These are phyloP conservation scores for Schoenoplectus tabernaemontani DNA, from an alignment of 202 grass and related monocot species.

Conservation along the genomic window DNA sequence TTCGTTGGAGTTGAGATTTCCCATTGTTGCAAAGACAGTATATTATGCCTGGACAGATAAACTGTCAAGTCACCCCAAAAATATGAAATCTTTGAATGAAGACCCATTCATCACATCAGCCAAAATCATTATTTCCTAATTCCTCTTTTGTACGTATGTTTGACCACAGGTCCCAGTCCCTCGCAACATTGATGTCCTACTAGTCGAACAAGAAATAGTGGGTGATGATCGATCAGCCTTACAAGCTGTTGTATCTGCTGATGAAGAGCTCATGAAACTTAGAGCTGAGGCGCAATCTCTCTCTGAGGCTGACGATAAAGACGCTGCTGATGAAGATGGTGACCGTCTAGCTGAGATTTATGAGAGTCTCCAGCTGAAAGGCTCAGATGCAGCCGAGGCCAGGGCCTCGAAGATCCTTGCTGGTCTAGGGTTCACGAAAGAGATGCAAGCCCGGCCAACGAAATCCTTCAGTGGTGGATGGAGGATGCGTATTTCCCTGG, in stretches of 20 bases:
- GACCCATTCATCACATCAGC: too few species aligned
- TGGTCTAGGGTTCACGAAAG: slow-evolving; percentile 49
- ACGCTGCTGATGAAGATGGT: slow-evolving; percentile 21
- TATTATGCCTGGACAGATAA: neutral
- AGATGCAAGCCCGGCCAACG: slow-evolving; percentile 55
- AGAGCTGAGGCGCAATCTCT: slow-evolving; percentile 42
- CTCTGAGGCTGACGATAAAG: slow-evolving; percentile 33
- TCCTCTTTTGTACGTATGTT: neutral
- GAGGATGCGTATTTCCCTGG: slow-evolving; percentile 57
- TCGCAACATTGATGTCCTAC: slow-evolving; percentile 56
- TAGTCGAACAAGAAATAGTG: slow-evolving; percentile 68
- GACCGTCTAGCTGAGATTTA: slow-evolving; percentile 49
- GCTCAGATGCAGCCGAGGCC: slow-evolving; percentile 46
- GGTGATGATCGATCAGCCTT: slow-evolving; percentile 43
- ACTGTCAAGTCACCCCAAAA: neutral
- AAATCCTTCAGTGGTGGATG: slow-evolving; percentile 58
- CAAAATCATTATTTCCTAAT: neutral
- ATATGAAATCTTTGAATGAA: neutral
- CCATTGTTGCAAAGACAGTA: neutral
- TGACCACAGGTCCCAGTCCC: slow-evolving; percentile 48
- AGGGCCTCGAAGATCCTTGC: slow-evolving; percentile 59
- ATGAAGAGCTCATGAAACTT: slow-evolving; percentile 53
- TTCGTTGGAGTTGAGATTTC: too few species aligned
- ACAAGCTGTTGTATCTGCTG: slow-evolving; percentile 53
- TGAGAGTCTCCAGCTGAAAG: slow-evolving; percentile 50